phyloP scores from a whole-genome alignment of 2,329 filamentous ascomycete species.

The Penicillium sp. region DNA sequence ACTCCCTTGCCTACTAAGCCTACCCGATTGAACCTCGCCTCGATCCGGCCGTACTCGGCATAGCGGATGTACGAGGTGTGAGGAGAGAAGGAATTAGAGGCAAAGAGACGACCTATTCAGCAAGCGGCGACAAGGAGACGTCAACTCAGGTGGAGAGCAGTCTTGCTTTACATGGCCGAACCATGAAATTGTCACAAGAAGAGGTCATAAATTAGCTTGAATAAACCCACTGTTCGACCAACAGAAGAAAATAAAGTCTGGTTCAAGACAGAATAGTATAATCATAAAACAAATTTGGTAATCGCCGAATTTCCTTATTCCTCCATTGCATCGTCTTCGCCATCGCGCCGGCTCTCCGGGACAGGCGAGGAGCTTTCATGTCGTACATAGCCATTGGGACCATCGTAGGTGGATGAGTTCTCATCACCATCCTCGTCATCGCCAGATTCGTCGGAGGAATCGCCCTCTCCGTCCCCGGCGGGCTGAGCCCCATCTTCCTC shows the following conservation, averaged over 20 bases:
- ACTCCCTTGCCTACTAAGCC: not conserved
- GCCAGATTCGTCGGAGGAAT: constrained; percentile 41
- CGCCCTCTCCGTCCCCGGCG: constrained; percentile 30
- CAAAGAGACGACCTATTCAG: not conserved
- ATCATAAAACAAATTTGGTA: constrained; percentile 3
- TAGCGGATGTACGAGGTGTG: not conserved
- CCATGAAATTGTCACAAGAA: not conserved
- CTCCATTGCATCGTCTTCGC: constrained; percentile 36
- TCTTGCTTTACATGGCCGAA: not conserved
- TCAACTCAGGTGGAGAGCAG: not conserved
- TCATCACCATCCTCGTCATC: constrained; percentile 40
- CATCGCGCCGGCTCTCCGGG: constrained; percentile 27
- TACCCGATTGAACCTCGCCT: not conserved
- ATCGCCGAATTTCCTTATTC: constrained; percentile 23
- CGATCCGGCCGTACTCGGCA: not conserved
- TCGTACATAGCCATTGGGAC: constrained; percentile 38
- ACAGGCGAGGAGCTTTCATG: constrained; percentile 39
- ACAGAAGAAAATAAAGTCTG: not conserved
- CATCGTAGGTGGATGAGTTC: constrained; percentile 38
- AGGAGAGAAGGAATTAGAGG: not conserved
- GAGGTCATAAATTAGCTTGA: not conserved
- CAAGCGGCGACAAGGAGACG: not conserved
- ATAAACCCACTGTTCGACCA: not conserved
- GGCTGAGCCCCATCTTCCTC: constrained; percentile 40
- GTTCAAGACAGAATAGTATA: not conserved